Conservation (phyloP, 169 alveolate genomes). For the Cryptosporidium sp. region DNA sequence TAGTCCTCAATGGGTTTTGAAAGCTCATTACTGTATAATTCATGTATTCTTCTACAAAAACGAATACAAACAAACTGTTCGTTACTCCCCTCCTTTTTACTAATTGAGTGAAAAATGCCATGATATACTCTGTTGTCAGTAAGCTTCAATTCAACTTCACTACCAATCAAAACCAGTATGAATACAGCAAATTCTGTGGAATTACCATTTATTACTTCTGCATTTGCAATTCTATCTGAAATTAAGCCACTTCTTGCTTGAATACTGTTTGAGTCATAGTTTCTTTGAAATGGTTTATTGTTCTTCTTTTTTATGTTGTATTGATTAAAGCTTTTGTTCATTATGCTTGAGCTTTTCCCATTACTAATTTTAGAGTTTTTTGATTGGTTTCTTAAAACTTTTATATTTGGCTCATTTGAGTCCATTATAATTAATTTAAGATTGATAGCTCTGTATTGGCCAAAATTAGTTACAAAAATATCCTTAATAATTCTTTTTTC, state of each 20-base stretch:
- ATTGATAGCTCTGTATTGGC: not conserved
- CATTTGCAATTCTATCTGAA: not conserved
- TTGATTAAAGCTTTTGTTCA: not conserved
- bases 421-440: not conserved
- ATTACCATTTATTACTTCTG: not conserved
- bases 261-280: not conserved
- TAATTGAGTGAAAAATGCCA: conserved; percentile 52
- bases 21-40: conserved; percentile 27
- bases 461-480: too few species aligned
- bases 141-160: conserved; percentile 53
- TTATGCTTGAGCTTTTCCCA: not conserved
- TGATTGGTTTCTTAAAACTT: not conserved
- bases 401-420: not conserved
- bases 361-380: not conserved
- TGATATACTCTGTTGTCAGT: conserved; percentile 4
- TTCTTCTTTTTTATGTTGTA: not conserved
- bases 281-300: not conserved
- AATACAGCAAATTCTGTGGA: conserved; percentile 53
- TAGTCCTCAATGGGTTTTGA: conserved; percentile 35
- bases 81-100: conserved; percentile 13
- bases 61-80: conserved; percentile 52
- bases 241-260: not conserved
- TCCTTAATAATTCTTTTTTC: too few species aligned
- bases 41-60: conserved; percentile 43
- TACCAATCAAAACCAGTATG: conserved; percentile 33